Evolutionary conservation across 2,329 filamentous ascomycete genomes (phyloP), one percentile per base, ranked within the genome.

Genomic region (Aspergillus ustus): DNA sequence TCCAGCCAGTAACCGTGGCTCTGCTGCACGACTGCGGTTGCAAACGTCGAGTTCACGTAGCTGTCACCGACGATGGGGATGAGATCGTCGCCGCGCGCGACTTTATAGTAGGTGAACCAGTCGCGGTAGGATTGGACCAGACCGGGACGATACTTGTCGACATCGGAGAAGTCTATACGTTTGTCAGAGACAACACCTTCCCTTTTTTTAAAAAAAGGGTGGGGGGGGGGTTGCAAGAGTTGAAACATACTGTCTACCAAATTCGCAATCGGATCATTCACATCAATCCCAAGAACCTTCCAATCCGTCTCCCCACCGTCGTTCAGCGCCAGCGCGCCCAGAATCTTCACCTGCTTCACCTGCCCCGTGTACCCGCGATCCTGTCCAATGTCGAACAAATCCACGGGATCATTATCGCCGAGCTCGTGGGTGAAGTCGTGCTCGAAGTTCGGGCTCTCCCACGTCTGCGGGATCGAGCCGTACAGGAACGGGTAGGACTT

Each of bases 81-180:
- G 2, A 56, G 15, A 9, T 34, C 28, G 45, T 56, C 53, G 20
- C 53, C 53, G 28, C 53, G 53, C 11, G 53, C 29, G 45, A 56
- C 44, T 19, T 56, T 56, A 44, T 56, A 56, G 45, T 55, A 55
- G 20, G 53, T 56, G 44, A 56, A 56, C 53, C 53, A 56, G 29
- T 49, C 45, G 44, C 29, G 29, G 45, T 56, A 56, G 20, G 53
- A 49, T 11, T 49, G 20, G 13, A 56, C 28, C 6, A 56, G 25
- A 1, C 53, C 53, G 1, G 53, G 53, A 8, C 53, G 53, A 29
- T 56, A 56, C 22, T 49, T 56, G 11, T 56, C 53, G 45, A 56
- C 53, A 8, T 56, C 53, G 28, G 45, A 20, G 45, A 56, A 56
- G 31, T 56, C 53, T 56, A 13, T 25, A 19, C 5, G 9, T 7